Conservation (phyloP, 2,329 filamentous ascomycete genomes). For the Epichloe bromicola region DNA sequence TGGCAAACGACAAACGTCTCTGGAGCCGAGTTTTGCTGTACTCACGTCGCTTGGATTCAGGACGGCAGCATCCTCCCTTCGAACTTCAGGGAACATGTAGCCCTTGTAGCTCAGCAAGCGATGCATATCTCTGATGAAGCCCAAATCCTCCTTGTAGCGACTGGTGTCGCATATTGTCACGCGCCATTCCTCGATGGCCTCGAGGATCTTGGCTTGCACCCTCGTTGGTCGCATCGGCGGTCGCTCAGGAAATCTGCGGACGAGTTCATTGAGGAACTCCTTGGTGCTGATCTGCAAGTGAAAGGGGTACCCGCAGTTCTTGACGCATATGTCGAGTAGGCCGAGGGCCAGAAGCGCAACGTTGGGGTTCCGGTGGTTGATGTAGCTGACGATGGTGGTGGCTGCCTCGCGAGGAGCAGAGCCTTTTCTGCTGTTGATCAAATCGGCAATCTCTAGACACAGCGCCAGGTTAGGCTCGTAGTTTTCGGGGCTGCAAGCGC, state of each 20-base stretch:
- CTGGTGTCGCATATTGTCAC: conserved; percentile 97
- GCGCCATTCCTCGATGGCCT: conserved; percentile 96
- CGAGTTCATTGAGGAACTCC: conserved; percentile 96
- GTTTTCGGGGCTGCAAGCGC: conserved; percentile 92
- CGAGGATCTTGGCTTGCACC: conserved; percentile 85
- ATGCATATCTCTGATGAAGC: conserved; percentile 97
- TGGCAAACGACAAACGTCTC: conserved; percentile 14
- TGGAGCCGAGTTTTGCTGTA: conserved; percentile 11
- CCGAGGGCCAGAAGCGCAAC: conserved; percentile 80
- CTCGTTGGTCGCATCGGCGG: conserved; percentile 75
- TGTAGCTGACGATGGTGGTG: conserved; percentile 79
- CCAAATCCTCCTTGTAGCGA: conserved; percentile 91
- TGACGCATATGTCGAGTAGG: conserved; percentile 96
- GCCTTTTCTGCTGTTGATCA: conserved; percentile 96
- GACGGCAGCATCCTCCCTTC: conserved; percentile 87
- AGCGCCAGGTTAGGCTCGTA: conserved; percentile 95
- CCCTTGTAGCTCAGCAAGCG: conserved; percentile 90
- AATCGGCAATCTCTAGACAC: conserved; percentile 89
- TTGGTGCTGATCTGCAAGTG: conserved; percentile 98
- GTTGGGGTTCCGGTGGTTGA: conserved; percentile 96
- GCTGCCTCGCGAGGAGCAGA: conserved; percentile 90
- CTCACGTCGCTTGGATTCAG: conserved; percentile 91
- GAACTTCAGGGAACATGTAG: conserved; percentile 86
- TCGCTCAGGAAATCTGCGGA: conserved; percentile 86
- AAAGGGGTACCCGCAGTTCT: conserved; percentile 98